Evolutionary conservation across 2,329 filamentous ascomycete genomes (phyloP).

Genomic region (Fusarium heterosporum): DNA sequence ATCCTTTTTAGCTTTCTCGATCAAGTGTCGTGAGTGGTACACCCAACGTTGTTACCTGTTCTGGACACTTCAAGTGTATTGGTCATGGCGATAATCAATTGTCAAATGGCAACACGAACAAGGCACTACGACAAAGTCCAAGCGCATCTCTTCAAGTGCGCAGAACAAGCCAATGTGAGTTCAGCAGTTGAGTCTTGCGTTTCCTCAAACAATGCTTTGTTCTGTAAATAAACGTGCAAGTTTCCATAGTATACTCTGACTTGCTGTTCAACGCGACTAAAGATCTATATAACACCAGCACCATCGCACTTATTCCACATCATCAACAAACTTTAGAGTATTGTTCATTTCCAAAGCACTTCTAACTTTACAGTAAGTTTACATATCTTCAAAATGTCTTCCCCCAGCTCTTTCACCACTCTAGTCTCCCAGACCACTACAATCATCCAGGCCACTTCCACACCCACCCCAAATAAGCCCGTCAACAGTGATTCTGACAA

Average conservation of each 20-base stretch:
- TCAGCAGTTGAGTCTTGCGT: too few relatives aligned
- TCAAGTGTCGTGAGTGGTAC: too few relatives aligned
- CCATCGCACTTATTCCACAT: not conserved
- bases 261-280: not conserved
- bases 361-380: not conserved
- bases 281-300: not conserved
- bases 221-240: not conserved
- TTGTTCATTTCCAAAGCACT: not conserved
- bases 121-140: too few relatives aligned
- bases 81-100: too few relatives aligned
- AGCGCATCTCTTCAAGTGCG: not conserved
- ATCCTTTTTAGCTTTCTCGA: too few relatives aligned
- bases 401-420: slow-evolving; percentile 10
- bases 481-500: not conserved
- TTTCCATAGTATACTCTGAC: not conserved
- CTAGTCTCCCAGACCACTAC: not conserved
- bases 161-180: not conserved
- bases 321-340: not conserved
- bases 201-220: not conserved
- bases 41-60: not conserved
- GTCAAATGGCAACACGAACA: not conserved
- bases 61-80: too few relatives aligned
- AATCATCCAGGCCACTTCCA: not conserved
- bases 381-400: slow-evolving; percentile 14
- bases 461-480: not conserved